Percentiles rank a stretch among this genome's conserved stretches.
phyloP scores from a whole-genome alignment of 2,329 filamentous ascomycete genomes.

The Claviceps fusiformis region DNA sequence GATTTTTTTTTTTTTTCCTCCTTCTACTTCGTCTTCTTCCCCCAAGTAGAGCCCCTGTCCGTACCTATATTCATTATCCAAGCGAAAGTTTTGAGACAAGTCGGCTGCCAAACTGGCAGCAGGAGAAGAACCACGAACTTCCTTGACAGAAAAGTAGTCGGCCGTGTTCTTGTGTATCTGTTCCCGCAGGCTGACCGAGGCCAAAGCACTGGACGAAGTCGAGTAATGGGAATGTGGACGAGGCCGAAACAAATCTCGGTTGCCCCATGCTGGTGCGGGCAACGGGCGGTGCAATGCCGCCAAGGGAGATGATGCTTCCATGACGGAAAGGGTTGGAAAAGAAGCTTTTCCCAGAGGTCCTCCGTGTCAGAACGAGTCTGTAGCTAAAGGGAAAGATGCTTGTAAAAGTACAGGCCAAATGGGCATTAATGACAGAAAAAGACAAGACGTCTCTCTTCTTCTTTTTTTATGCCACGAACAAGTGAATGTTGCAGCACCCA shows the following conservation, averaged over 20 bases:
- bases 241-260: constrained; percentile 37
- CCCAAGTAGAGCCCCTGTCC: constrained; percentile 13
- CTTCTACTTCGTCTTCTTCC: neutral
- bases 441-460: neutral
- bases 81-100: constrained; percentile 90
- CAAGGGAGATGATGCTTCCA: constrained; percentile 90
- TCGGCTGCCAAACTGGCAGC: constrained; percentile 85
- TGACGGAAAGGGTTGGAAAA: constrained; percentile 24
- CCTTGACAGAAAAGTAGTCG: constrained; percentile 75
- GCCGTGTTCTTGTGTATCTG: constrained; percentile 43
- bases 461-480: constrained; percentile 12
- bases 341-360: neutral
- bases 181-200: constrained; percentile 69
- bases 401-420: neutral
- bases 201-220: constrained; percentile 42
- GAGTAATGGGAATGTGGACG: constrained; percentile 34
- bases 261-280: constrained; percentile 46
- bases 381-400: neutral
- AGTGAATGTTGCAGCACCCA: constrained; percentile 19
- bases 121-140: constrained; percentile 73
- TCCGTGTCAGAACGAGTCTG: constrained; percentile 3
- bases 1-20: neutral
- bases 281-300: constrained; percentile 75
- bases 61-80: constrained; percentile 74
- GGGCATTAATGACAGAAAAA: constrained; percentile 2